Evolutionary conservation across 768 basidiomycete species (phyloP).

Genomic region (Tulasnella calospora): DNA sequence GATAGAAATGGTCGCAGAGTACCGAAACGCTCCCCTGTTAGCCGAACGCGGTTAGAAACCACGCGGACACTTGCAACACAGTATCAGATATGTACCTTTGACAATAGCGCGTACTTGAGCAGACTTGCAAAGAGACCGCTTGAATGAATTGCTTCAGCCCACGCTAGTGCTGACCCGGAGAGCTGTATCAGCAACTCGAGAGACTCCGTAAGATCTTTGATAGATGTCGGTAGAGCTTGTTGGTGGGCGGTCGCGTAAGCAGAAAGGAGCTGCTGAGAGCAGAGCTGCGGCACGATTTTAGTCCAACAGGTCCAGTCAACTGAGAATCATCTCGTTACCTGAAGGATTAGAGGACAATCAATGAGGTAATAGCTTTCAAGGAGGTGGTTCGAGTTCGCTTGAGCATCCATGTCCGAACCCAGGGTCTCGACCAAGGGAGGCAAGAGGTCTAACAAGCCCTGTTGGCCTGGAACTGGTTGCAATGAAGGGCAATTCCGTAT

Average conservation of each 20-base stretch:
- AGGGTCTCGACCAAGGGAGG: conserved; percentile 50
- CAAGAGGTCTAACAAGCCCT: conserved; percentile 53
- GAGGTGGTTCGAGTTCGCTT: conserved; percentile 62
- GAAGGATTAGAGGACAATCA: conserved; percentile 56
- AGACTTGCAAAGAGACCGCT: conserved; percentile 68
- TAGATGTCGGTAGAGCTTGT: conserved; percentile 51
- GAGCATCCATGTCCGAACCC: conserved; percentile 62
- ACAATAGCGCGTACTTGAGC: conserved; percentile 56
- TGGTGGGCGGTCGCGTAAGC: conserved; percentile 26
- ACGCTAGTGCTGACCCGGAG: conserved; percentile 51
- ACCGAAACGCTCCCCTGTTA: conserved; percentile 29
- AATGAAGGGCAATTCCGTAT: conserved; percentile 60
- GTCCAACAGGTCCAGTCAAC: not conserved
- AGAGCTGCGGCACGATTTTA: not conserved
- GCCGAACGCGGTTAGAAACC: not conserved
- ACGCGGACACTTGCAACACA: conserved; percentile 40
- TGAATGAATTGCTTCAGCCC: conserved; percentile 68
- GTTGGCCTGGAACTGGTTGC: conserved; percentile 42
- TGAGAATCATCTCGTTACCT: conserved; percentile 42
- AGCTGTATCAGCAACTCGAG: conserved; percentile 60
- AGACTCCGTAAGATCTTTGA: conserved; percentile 57
- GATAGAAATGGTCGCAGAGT: conserved; percentile 64
- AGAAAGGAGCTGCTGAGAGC: conserved; percentile 16
- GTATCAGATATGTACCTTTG: conserved; percentile 49
- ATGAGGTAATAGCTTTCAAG: conserved; percentile 77